These are phyloP conservation scores for Hypomontagnella monticulosa DNA, from an alignment of 495 filamentous ascomycete genomes.

Conservation along the genomic window DNA sequence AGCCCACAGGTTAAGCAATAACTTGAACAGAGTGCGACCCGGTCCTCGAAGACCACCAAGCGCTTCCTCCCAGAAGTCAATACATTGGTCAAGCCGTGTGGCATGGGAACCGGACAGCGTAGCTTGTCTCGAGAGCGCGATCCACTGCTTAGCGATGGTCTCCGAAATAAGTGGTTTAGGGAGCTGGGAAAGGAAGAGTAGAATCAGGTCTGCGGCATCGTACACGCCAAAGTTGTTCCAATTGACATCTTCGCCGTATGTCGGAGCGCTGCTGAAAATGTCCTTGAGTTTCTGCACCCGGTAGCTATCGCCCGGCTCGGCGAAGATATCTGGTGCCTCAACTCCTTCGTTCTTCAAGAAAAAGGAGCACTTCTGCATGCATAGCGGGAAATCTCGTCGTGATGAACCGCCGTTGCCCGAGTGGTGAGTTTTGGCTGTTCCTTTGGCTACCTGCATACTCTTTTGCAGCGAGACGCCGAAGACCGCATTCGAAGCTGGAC, in stretches of 20 bases:
- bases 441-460: constrained; percentile 53
- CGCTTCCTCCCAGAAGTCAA: constrained; percentile 61
- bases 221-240: constrained; percentile 52
- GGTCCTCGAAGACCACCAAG: constrained; percentile 52
- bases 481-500: constrained; percentile 35
- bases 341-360: constrained; percentile 52
- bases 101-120: constrained; percentile 45
- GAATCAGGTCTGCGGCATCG: constrained; percentile 53
- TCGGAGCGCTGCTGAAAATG: constrained; percentile 48
- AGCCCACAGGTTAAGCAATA: constrained; percentile 57
- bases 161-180: constrained; percentile 51
- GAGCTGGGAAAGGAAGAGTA: constrained; percentile 53
- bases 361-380: constrained; percentile 55
- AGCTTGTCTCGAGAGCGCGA: constrained; percentile 51
- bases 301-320: constrained; percentile 46
- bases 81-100: constrained; percentile 52
- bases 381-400: constrained; percentile 53
- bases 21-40: constrained; percentile 51
- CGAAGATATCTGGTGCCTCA: constrained; percentile 51
- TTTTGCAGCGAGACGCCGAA: constrained; percentile 52
- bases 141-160: constrained; percentile 51
- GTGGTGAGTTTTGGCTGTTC: constrained; percentile 51
- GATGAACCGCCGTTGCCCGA: constrained; percentile 48
- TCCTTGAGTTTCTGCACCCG: constrained; percentile 48
- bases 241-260: constrained; percentile 53